Percentiles rank a stretch among this genome's conserved stretches.
Evolutionary conservation across 352 stramenopile species (phyloP).

Genomic region (Pythium phragmitis): DNA sequence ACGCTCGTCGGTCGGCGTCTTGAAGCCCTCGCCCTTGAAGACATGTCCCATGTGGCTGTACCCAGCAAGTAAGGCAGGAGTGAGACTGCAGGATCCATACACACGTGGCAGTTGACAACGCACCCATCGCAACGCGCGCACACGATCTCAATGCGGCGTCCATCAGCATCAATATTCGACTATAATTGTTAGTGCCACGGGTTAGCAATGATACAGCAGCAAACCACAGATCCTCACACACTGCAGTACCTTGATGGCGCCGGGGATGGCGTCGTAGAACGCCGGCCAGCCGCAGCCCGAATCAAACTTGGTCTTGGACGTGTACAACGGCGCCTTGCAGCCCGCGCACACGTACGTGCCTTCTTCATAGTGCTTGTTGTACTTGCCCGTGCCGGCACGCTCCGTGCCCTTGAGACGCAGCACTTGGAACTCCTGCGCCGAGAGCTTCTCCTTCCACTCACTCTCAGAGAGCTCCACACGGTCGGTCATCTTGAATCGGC

Average conservation of each 20-base stretch:
- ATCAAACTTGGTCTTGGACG: slow-evolving; percentile 88
- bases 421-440: slow-evolving; percentile 79
- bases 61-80: slow-evolving; percentile 1
- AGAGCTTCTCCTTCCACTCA: slow-evolving; percentile 84
- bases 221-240: background rate
- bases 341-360: slow-evolving; percentile 87
- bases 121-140: slow-evolving; percentile 87
- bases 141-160: slow-evolving; percentile 83
- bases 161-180: slow-evolving; percentile 68
- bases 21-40: slow-evolving; percentile 89
- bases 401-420: slow-evolving; percentile 91
- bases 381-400: slow-evolving; percentile 83
- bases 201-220: background rate
- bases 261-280: slow-evolving; percentile 89
- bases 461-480: slow-evolving; percentile 51
- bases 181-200: slow-evolving; percentile 20
- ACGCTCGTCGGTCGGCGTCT: slow-evolving; percentile 84
- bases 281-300: slow-evolving; percentile 89
- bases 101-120: background rate
- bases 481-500: slow-evolving; percentile 52
- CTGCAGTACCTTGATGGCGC: slow-evolving; percentile 68
- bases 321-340: slow-evolving; percentile 88
- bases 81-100: background rate
- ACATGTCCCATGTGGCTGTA: slow-evolving; percentile 89
- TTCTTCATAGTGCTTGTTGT: slow-evolving; percentile 86